phyloP scores from a whole-genome alignment of 2,329 filamentous ascomycete genomes.

The Fusarium agapanthi region DNA sequence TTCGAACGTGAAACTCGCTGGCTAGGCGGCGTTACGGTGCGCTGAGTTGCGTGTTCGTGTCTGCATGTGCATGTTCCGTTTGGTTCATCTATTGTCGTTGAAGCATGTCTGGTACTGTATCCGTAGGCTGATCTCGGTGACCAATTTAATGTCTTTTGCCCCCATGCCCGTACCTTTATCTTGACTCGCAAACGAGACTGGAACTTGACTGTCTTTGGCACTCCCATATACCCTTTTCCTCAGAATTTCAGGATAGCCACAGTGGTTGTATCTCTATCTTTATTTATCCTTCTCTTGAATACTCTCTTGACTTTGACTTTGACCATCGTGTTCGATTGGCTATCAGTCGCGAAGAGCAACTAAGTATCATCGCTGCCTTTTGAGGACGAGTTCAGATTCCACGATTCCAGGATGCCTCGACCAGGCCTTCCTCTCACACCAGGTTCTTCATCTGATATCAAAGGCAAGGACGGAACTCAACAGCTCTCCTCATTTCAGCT shows the following conservation, averaged over 20 bases:
- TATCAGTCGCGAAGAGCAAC: background rate
- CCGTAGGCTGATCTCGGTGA: slow-evolving; percentile 1
- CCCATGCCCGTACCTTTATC: slow-evolving; percentile 10
- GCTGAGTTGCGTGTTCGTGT: slow-evolving; percentile 17
- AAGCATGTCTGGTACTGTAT: background rate
- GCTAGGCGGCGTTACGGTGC: slow-evolving; percentile 20
- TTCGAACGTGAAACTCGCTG: slow-evolving; percentile 34
- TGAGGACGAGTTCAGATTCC: background rate
- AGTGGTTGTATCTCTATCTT: background rate
- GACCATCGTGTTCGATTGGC: background rate
- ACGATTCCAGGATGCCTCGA: slow-evolving; percentile 44
- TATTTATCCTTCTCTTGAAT: background rate
- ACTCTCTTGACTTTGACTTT: background rate
- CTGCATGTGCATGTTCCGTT: slow-evolving; percentile 18
- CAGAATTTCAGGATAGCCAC: background rate
- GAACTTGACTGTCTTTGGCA: slow-evolving; percentile 15
- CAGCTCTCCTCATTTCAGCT: slow-evolving; percentile 70
- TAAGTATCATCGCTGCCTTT: background rate
- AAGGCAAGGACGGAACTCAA: slow-evolving; percentile 72
- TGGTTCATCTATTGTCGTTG: slow-evolving; percentile 11
- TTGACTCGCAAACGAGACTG: slow-evolving; percentile 12
- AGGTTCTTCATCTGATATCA: slow-evolving; percentile 81
- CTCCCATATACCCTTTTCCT: background rate
- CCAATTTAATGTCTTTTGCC: slow-evolving; percentile 27
- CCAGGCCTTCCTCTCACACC: slow-evolving; percentile 72